These are phyloP conservation scores for Rhynchospora pubera DNA, from an alignment of 176 grass and related monocot genomes.

Conservation along the genomic window DNA sequence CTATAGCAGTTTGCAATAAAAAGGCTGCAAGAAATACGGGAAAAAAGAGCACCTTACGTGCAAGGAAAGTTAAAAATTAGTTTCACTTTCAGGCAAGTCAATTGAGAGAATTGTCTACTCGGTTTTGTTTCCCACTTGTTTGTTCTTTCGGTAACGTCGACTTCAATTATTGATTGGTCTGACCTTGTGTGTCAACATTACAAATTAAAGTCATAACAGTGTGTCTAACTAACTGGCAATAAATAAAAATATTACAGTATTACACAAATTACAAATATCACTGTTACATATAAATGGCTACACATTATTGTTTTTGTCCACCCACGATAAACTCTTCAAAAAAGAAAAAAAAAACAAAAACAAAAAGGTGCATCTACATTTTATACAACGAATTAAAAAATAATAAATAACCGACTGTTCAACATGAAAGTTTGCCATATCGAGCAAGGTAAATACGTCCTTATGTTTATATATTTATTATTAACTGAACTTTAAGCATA, in stretches of 20 bases:
- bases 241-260: not conserved
- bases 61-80: slow-evolving; percentile 12
- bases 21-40: not conserved
- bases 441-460: not conserved
- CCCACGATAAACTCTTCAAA: not conserved
- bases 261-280: slow-evolving; percentile 1
- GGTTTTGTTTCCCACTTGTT: not conserved
- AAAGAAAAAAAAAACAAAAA: not conserved
- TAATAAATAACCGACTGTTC: not conserved
- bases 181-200: not conserved
- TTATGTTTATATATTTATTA: slow-evolving; percentile 10
- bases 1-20: not conserved
- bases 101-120: not conserved
- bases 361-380: slow-evolving; percentile 6
- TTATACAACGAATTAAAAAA: slow-evolving; percentile 28
- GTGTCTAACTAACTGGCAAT: not conserved
- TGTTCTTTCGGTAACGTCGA: not conserved
- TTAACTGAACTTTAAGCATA: slow-evolving; percentile 5
- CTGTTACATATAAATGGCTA: slow-evolving; percentile 1
- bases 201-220: not conserved
- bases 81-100: slow-evolving; percentile 14
- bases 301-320: slow-evolving; percentile 6
- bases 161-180: not conserved
- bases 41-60: slow-evolving; percentile 16
- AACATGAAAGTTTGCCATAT: not conserved